Base-by-base conservation (phyloP, 1,139 yeast genomes). In the Kazachstania sp. region DNA sequence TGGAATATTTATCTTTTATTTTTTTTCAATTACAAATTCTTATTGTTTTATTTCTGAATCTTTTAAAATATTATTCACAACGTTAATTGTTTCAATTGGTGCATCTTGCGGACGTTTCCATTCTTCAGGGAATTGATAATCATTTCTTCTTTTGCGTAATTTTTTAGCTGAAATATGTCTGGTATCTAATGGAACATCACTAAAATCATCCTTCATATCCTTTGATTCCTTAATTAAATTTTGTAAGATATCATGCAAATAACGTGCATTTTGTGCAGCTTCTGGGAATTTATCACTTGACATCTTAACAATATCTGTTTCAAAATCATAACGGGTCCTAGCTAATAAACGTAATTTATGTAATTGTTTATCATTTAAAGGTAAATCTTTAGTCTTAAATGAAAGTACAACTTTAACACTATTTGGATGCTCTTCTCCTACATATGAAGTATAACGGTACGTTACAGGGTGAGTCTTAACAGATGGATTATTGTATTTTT, bases 61-160 rank as follows among this genome's bases (percentile, higher is more conserved):
- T n/a, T 28, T 23, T 18, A 38, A 28, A n/a, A 49, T 34, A 31
- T 50, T 49, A 30, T 53, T 50, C 6, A 57, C 45, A 15, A 59
- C 46, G 44, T 61, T 51, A 42, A 58, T 50, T 37, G 52, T 58
- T 52, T 65, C 58, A 47, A 69, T 67, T 36, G 83, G 82, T 0
- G 85, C 81, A 58, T 79, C 79, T 54, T 81, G 70, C 34, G 95
- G 95, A 58, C 87, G 78, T 61, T 78, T 80, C 98, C 98, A 92
- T 44, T 74, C 78, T 52, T 80, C 79, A 9, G 97, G 97, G 71
- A 86, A 90, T 46, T 65, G 57, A 57, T 63, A 60, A 49, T 47
- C 44, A 39, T 76, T 65, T 49, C 68, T 65, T 49, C 69, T 64
- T 63, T 73, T 74, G 54, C 73, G 74, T 36, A 69, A 61, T 52